A percentile compares a stretch with the other conserved stretches of the same genome.
Conservation (phyloP, 2,329 filamentous ascomycete species). For the Cryphonectria naterciae region DNA sequence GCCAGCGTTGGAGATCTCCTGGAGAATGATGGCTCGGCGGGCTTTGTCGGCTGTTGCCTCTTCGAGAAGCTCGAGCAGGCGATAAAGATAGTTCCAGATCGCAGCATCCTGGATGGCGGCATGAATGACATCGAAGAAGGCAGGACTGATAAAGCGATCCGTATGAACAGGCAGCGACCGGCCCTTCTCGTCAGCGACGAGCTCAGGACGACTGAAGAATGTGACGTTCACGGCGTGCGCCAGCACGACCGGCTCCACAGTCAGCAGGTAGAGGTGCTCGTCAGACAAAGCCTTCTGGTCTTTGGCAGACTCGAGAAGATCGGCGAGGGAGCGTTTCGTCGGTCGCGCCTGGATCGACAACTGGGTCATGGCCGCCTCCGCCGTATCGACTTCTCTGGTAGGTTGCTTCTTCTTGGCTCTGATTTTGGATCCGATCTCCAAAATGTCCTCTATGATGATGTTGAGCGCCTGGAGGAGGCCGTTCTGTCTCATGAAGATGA, state of each 20-base stretch:
- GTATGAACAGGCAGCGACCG: constrained; percentile 42
- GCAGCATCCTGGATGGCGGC: constrained; percentile 40
- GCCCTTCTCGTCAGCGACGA: constrained; percentile 51
- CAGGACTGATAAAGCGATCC: constrained; percentile 46
- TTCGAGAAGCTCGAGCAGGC: constrained; percentile 43
- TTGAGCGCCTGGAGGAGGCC: constrained; percentile 44
- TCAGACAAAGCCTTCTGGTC: constrained; percentile 41
- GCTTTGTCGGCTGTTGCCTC: constrained; percentile 34
- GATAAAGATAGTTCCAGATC: constrained; percentile 46
- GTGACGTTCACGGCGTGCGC: constrained; percentile 40
- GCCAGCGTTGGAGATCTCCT: constrained; percentile 51
- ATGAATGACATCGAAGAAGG: constrained; percentile 48
- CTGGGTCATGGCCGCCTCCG: constrained; percentile 39
- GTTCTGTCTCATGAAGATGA: constrained; percentile 47
- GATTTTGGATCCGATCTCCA: constrained; percentile 42
- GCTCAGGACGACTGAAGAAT: constrained; percentile 47
- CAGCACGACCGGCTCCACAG: constrained; percentile 40
- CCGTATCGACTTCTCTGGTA: constrained; percentile 39
- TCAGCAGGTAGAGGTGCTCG: constrained; percentile 42
- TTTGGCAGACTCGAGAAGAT: constrained; percentile 37
- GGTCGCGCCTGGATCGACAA: constrained; percentile 36
- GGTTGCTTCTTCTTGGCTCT: constrained; percentile 33
- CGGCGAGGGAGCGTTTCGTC: constrained; percentile 38
- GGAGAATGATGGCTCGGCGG: constrained; percentile 42
- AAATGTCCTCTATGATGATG: constrained; percentile 48